Conservation (phyloP, 1,139 yeast species). For the Blastobotrys indianensis region DNA sequence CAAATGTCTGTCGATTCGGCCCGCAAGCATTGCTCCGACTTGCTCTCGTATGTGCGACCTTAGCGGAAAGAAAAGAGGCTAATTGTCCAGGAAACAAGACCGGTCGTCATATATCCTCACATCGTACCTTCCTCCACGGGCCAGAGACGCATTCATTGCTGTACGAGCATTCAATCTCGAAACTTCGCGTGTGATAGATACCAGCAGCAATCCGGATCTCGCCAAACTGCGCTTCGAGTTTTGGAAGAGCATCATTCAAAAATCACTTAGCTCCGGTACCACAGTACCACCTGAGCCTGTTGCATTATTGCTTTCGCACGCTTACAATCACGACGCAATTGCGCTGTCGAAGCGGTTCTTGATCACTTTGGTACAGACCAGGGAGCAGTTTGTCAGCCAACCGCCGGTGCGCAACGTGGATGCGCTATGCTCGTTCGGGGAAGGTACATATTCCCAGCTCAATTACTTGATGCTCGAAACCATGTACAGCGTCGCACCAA, state of each 20-base stretch:
- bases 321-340: constrained; percentile 32
- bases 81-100: constrained; percentile 35
- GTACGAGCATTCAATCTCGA: constrained; percentile 65
- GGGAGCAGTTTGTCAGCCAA: constrained; percentile 43
- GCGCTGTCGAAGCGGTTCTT: constrained; percentile 50
- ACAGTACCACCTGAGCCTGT: constrained; percentile 52
- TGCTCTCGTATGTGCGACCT: no score
- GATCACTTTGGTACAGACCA: constrained; percentile 56
- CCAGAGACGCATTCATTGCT: constrained; percentile 62
- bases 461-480: constrained; percentile 63
- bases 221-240: constrained; percentile 36
- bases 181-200: constrained; percentile 52
- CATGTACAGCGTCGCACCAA: constrained; percentile 50
- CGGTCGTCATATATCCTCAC: constrained; percentile 61
- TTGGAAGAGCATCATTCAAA: constrained; percentile 36
- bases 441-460: constrained; percentile 71
- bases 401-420: constrained; percentile 48
- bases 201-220: constrained; percentile 37
- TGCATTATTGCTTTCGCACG: constrained; percentile 41
- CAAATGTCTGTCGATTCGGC: no score
- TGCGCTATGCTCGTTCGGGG: constrained; percentile 71
- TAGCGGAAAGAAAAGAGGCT: no score
- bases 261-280: constrained; percentile 22
- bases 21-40: no score
- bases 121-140: constrained; percentile 64